Percentiles rank a stretch among this genome's conserved stretches.
Evolutionary conservation across 2,329 filamentous ascomycete species (phyloP).

Genomic region (Neopestalotiopsis clavispora): DNA sequence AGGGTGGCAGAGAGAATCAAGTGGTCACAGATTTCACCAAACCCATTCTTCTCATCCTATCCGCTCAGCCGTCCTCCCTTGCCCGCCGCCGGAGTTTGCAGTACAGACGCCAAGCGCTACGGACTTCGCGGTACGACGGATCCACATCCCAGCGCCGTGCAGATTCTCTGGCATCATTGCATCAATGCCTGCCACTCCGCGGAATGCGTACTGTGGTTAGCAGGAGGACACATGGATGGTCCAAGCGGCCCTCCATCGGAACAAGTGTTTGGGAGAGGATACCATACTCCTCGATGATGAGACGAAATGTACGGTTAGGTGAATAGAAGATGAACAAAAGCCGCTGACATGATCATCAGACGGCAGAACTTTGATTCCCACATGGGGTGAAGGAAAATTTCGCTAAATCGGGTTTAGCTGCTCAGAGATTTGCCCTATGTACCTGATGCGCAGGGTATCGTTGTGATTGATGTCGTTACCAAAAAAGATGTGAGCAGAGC

Average conservation of each 20-base stretch:
- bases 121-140: conserved; percentile 14
- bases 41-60: neutral
- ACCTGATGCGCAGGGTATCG: neutral
- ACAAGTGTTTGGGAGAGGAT: neutral
- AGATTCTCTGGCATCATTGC: neutral
- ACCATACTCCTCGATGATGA: neutral
- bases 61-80: neutral
- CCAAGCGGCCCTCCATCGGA: neutral
- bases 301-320: neutral
- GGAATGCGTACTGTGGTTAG: neutral
- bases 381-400: neutral
- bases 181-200: neutral
- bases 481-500: neutral
- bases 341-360: neutral
- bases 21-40: neutral
- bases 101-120: neutral
- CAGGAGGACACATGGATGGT: neutral
- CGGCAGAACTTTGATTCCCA: neutral
- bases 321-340: neutral
- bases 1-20: neutral
- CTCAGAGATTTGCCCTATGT: neutral
- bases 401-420: neutral
- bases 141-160: conserved; percentile 12
- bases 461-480: too few species aligned
- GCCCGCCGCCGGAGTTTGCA: conserved; percentile 3